Evolutionary conservation across 345 rosid species (phyloP).

Genomic region (Melaleuca quinquenervia): DNA sequence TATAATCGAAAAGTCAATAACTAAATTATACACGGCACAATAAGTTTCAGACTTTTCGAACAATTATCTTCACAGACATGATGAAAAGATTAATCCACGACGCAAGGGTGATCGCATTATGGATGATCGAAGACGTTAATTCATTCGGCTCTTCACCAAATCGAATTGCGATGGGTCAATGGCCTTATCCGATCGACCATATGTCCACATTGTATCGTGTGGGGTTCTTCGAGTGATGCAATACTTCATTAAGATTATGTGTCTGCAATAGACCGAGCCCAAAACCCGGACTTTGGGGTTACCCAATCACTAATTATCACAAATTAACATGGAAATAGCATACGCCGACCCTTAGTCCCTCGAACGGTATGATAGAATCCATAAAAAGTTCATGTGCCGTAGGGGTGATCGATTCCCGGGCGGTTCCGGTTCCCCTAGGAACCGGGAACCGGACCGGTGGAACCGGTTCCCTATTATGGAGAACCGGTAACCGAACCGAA

Average conservation of each 20-base stretch:
- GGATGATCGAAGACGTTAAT: background rate
- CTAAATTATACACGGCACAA: rapidly evolving
- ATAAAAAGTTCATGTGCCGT: too few species aligned
- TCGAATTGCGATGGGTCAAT: background rate
- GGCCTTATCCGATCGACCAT: background rate
- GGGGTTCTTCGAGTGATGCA: background rate
- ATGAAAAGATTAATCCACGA: background rate
- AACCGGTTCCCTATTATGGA: too few species aligned
- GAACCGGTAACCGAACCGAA: too few species aligned
- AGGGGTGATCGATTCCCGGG: too few species aligned
- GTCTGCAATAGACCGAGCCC: background rate
- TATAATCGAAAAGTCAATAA: rapidly evolving
- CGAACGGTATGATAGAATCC: background rate
- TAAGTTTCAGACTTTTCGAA: background rate
- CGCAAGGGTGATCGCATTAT: background rate
- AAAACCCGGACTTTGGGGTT: background rate
- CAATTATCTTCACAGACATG: background rate
- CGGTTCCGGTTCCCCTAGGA: too few species aligned
- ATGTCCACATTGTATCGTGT: background rate
- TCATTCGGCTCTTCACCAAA: background rate
- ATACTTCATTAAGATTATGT: background rate
- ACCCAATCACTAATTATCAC: background rate
- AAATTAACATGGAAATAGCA: background rate
- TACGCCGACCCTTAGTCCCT: background rate
- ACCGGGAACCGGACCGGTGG: too few species aligned